phyloP scores from a whole-genome alignment of 2,329 filamentous ascomycete species.

The Penicillium expansum region DNA sequence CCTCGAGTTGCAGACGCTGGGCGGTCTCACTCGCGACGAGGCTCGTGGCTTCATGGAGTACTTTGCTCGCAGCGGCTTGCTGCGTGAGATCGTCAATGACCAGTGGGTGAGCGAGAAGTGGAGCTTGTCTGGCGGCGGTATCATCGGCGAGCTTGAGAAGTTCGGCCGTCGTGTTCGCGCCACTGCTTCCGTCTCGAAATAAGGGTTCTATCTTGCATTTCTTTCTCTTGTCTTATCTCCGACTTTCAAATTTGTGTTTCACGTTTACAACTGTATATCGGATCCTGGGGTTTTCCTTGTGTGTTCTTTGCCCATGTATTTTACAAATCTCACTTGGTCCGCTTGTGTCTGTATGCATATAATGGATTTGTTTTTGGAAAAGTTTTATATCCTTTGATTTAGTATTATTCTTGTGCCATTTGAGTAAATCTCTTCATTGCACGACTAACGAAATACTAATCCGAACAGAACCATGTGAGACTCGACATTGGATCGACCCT shows the following conservation, averaged over 20 bases:
- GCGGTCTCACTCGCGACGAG: slow-evolving; percentile 70
- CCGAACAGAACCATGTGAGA: neutral
- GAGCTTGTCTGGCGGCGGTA: slow-evolving; percentile 75
- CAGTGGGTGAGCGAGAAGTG: slow-evolving; percentile 74
- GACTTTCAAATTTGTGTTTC: slow-evolving; percentile 1
- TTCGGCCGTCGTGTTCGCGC: slow-evolving; percentile 40
- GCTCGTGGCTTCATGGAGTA: slow-evolving; percentile 83
- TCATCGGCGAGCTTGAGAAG: slow-evolving; percentile 82
- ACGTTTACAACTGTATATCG: slow-evolving; percentile 24
- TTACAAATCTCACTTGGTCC: slow-evolving; percentile 28
- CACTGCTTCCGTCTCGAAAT: slow-evolving; percentile 13
- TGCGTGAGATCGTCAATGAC: slow-evolving; percentile 69
- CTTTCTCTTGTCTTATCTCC: slow-evolving; percentile 8
- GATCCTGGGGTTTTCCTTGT: slow-evolving; percentile 21
- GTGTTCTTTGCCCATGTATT: slow-evolving; percentile 30
- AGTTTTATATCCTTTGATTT: neutral
- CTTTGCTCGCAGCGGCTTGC: slow-evolving; percentile 80
- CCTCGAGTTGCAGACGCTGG: slow-evolving; percentile 55
- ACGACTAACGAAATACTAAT: neutral
- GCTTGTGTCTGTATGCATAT: slow-evolving; percentile 35
- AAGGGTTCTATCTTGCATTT: slow-evolving; percentile 13
- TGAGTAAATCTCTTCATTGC: neutral
- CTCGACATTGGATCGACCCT: neutral
- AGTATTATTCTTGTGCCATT: neutral
- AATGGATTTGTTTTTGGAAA: slow-evolving; percentile 25